Conservation (phyloP, 1,284 basidiomycete genomes). For the Trametes versicolor region DNA sequence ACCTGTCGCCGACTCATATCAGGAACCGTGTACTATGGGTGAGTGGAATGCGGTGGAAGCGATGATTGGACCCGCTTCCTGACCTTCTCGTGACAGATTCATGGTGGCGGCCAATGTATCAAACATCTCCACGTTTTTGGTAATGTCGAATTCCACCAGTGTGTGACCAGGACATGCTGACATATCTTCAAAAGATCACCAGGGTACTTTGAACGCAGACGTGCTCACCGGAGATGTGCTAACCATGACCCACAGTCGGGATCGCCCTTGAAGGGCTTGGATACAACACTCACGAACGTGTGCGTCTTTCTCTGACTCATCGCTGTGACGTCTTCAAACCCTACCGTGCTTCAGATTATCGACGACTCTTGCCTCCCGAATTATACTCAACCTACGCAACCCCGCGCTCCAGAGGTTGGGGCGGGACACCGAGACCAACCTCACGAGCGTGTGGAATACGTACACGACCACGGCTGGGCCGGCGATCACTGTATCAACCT, state of each 20-base stretch:
- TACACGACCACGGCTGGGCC: constrained; percentile 19
- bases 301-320: constrained; percentile 20
- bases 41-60: not conserved
- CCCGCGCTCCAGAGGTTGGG: constrained; percentile 22
- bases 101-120: constrained; percentile 35
- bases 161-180: not conserved
- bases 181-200: constrained; percentile 13
- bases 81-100: constrained; percentile 22
- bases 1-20: not conserved
- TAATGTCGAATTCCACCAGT: constrained; percentile 14
- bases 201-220: constrained; percentile 1
- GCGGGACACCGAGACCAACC: not conserved
- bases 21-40: constrained; percentile 29
- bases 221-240: no score
- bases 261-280: constrained; percentile 25
- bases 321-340: not conserved
- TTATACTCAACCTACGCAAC: constrained; percentile 35
- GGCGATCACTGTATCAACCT: constrained; percentile 2
- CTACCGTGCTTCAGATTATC: constrained; percentile 18
- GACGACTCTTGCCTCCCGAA: constrained; percentile 29
- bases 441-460: constrained; percentile 10
- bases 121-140: constrained; percentile 39
- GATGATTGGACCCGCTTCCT: not conserved
- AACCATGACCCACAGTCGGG: constrained; percentile 7
- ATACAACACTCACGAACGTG: constrained; percentile 36